Conservation (phyloP, 2,329 filamentous ascomycete species). For the Mycosphaerella arachidis region DNA sequence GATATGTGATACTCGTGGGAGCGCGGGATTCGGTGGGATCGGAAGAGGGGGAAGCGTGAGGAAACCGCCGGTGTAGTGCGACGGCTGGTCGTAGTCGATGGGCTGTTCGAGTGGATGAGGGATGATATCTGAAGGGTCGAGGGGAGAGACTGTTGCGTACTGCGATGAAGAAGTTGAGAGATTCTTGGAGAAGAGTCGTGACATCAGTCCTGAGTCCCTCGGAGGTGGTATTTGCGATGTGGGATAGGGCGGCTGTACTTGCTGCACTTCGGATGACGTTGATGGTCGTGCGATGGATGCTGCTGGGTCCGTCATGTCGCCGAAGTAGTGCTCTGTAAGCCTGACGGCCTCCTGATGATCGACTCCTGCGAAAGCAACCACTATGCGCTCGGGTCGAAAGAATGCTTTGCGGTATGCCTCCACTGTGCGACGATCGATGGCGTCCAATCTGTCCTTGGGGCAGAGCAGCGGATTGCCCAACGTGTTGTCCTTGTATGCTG, state of each 20-base stretch:
- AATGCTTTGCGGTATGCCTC: slow-evolving; percentile 76
- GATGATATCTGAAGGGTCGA: slow-evolving; percentile 44
- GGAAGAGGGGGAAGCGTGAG: slow-evolving; percentile 77
- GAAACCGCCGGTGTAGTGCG: slow-evolving; percentile 92
- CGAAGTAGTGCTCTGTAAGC: slow-evolving; percentile 80
- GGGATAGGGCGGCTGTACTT: slow-evolving; percentile 31
- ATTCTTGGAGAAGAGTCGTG: slow-evolving; percentile 84
- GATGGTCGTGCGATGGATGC: neutral
- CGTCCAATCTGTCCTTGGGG: slow-evolving; percentile 71
- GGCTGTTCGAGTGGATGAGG: slow-evolving; percentile 42
- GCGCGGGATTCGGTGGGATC: slow-evolving; percentile 68
- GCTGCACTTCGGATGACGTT: slow-evolving; percentile 17
- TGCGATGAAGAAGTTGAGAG: slow-evolving; percentile 69
- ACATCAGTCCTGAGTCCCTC: slow-evolving; percentile 64
- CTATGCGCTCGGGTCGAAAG: slow-evolving; percentile 84
- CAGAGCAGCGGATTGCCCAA: slow-evolving; percentile 90
- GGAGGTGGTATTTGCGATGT: slow-evolving; percentile 39
- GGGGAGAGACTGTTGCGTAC: slow-evolving; percentile 55
- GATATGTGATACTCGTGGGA: slow-evolving; percentile 82
- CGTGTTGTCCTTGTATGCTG: slow-evolving; percentile 93
- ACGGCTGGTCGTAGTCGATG: slow-evolving; percentile 58
- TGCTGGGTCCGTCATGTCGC: slow-evolving; percentile 64
- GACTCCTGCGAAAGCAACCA: slow-evolving; percentile 91
- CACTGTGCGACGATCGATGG: slow-evolving; percentile 71
- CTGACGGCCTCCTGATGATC: slow-evolving; percentile 74